Base-by-base conservation (phyloP, 192 early-diverging fungal genomes). In the Allomyces arbusculus region DNA sequence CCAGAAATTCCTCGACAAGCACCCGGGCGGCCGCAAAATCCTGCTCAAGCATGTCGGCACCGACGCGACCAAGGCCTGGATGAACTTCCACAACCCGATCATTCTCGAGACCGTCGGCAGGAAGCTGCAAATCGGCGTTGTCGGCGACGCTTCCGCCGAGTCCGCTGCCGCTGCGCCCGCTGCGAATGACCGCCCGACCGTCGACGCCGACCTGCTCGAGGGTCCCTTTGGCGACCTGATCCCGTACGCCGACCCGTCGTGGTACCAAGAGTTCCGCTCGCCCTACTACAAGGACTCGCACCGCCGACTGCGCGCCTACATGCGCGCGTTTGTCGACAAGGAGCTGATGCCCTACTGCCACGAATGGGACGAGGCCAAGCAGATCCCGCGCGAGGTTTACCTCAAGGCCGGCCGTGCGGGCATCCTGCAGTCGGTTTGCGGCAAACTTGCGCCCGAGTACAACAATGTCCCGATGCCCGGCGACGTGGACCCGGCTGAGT, bases 291-390 rank as follows among this genome's bases (percentile, higher is more conserved):
- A 84, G 43, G 85, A 88, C 8, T 73, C 76, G 1, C 90, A 91
- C 75, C 74, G 85, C 25, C 67, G 77, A 16, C 20, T 88, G 14
- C 79, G 89, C 40, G 75, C 77, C 40, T 73, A 65, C 55, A 72
- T 89, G 24, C 80, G 89, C 64, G 65, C 70, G 23, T 91, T 88
- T 76, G 87, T 88, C n/a, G 88, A 90, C 55, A 83, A 78, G 45
- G 87, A 91, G 62, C 77, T 90, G 45, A 88, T 84, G 75, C 86
- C 87, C 16, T 82, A 76, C 70, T 77, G 78, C 67, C 81, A 78
- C 72, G 88, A 88, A 71, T 90, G 85, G 89, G 89, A 91, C 69
- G 89, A 90, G 73, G 82, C 82, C 44, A 91, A 89, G 70, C 68
- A 81, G 61, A 79, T 90, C 23, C 89, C 89, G 14, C 82, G 79